Evolutionary conservation across 2,329 filamentous ascomycete genomes (phyloP), one percentile per base, ranked within the genome.

Genomic region (Phialocephala sp.): DNA sequence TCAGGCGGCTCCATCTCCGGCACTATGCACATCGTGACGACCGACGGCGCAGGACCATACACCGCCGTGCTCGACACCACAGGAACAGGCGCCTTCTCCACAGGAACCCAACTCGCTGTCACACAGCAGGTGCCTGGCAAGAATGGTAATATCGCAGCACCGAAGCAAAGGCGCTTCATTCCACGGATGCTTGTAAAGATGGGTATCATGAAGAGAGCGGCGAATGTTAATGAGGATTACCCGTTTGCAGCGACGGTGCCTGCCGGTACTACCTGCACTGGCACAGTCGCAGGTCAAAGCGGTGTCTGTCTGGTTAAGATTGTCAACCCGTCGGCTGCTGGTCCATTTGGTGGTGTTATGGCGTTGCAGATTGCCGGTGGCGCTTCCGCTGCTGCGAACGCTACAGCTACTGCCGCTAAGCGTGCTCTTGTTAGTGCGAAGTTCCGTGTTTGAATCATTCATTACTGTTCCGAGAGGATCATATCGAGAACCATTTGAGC

Each of bases 21-120:
- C 82, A 89, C 86, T 1, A 79, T 90, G 11, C 88, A 89, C 78
- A 87, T 90, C 76, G 87, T 90, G 75, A 90, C 90, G 77, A 81
- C 81, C 43, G 88, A 91, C 70, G 88, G 88, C 65, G 88, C 85
- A 66, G 88, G 88, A 20, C 73, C 73, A 59, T 71, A 72, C 63
- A 84, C 80, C 8, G 65, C 79, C 27, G 74, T 80, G 22, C 67
- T 81, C 32, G 80, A 89, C 87, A 89, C 87, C 79, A 87, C 87
- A 63, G 87, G 81, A 61, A 87, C 85, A 2, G 87, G 82, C 9
- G 74, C 60, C 35, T 72, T 71, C 60, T 65, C 79, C 55, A 75
- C 79, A 68, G 89, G 85, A 83, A 74, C 78, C 35, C 78, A 82
- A 66, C 84, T 87, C 74, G 76, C 82, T 43, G 86, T 89, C 60